Evolutionary conservation across 163 green algal genomes (phyloP).

Genomic region (Scenedesmus sp.): DNA sequence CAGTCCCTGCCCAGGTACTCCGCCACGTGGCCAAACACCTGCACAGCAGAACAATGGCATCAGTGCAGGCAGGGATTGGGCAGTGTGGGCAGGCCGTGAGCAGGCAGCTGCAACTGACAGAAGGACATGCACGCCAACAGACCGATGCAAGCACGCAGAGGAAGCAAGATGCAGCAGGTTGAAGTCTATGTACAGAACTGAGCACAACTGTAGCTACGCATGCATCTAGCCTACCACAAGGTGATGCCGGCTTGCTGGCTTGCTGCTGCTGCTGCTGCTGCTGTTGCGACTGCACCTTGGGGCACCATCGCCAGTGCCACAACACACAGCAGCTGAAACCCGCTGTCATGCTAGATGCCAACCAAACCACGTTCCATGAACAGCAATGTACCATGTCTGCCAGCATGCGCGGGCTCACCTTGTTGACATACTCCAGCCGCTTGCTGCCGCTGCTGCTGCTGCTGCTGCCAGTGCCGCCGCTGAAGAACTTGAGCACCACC

Average conservation of each 20-base stretch:
- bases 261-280: too few relatives aligned
- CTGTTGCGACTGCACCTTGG: too few relatives aligned
- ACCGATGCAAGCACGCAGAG: too few relatives aligned
- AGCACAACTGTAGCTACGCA: too few relatives aligned
- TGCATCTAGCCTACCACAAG: too few relatives aligned
- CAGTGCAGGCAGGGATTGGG: too few relatives aligned
- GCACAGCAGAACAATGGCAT: not conserved
- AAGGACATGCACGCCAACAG: too few relatives aligned
- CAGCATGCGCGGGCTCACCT: not conserved
- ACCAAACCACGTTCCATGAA: not conserved
- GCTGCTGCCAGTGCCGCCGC: not conserved
- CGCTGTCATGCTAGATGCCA: not conserved
- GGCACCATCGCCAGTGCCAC: not conserved
- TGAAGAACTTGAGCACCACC: conserved; percentile 28
- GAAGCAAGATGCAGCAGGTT: too few relatives aligned
- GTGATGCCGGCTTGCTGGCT: too few relatives aligned
- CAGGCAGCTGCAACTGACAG: too few relatives aligned
- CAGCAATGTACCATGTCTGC: not conserved
- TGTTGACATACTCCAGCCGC: conserved; percentile 21
- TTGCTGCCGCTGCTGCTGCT: not conserved
- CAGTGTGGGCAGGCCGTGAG: too few relatives aligned
- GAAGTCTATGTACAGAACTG: too few relatives aligned
- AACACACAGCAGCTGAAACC: not conserved
- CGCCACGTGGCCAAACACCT: conserved; percentile 11
- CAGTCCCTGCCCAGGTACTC: conserved; percentile 34